A percentile compares a stretch with the other conserved stretches of the same genome.
phyloP scores from a whole-genome alignment of 2,329 filamentous ascomycete genomes.

The Colletotrichum sp. region DNA sequence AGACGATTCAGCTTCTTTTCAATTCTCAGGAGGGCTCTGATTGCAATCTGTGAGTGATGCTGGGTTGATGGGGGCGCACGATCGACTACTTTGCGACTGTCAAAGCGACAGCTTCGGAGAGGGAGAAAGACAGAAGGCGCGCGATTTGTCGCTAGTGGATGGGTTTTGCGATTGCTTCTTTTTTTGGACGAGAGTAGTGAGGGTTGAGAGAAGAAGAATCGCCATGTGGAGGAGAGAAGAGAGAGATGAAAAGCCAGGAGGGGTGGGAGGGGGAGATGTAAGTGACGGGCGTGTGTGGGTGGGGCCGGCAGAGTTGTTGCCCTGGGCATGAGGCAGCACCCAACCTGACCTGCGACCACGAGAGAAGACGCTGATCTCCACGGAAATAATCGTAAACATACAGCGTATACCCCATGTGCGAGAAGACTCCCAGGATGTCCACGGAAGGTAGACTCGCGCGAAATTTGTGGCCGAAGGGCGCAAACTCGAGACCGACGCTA shows the following conservation, averaged over 20 bases:
- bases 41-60: neutral
- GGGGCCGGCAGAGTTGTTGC: neutral
- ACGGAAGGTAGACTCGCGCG: neutral
- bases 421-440: neutral
- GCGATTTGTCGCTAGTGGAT: neutral
- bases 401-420: neutral
- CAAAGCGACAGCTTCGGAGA: neutral
- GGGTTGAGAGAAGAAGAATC: neutral
- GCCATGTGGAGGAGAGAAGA: neutral
- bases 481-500: no score
- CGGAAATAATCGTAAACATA: neutral
- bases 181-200: neutral
- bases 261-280: neutral
- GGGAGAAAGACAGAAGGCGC: neutral
- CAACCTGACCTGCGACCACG: neutral
- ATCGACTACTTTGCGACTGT: neutral
- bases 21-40: neutral
- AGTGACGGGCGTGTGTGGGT: neutral
- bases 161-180: neutral
- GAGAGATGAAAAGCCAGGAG: neutral
- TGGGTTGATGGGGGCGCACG: neutral
- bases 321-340: neutral
- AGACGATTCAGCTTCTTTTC: rapidly evolving
- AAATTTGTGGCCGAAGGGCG: no score
- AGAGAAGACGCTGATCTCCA: neutral